Base-by-base conservation (phyloP, 345 rosid species). In the Eucalyptus pauciflora region DNA sequence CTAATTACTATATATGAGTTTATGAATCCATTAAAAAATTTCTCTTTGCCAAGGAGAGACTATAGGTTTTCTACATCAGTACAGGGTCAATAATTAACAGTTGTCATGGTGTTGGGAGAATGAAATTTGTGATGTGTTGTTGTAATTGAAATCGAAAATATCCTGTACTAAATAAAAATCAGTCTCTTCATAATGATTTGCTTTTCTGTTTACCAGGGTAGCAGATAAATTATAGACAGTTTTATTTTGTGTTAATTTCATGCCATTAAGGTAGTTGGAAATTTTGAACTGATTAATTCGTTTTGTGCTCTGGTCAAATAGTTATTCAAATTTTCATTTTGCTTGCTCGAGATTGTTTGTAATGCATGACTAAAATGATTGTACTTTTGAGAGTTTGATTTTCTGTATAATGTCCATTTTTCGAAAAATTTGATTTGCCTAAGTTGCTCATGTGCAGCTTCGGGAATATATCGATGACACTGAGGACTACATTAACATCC, bases 391-490 rank as follows among this genome's bases (percentile, higher is more conserved):
- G 48, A 76, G 29, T 76, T 76, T 20, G 8, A 76, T 76, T 80
- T 52, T 48, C 45, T 69, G 46, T 62, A 50, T 48, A 29, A 33
- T 22, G 50, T 41, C 85, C 85, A 22, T 76, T 41, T 41, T 41
- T 41, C 9, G 1, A 41, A 76, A 41, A 41, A 41, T 3, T 33
- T 71, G 81, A 76, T 41, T 76, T 76, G 85, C 85, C 48, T 41
- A 71, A 37, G 25, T 71, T 37, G 27, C 13, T 41, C 48, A 20
- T 85, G 86, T 95, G 94, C 96, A 98, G 99, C 93, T 97, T 86
- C 98, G 99, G 56, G 99, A 97, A 91, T 98, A 98, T 89, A 98
- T 98, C 24, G 99, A 98, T 89, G 99, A 97, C 90, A 98, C 99
- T 48, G 99, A 98, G 95, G 99, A 97, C 91, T 97, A 97, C 93